Percentiles rank a stretch among this genome's conserved stretches.
Conservation (phyloP, 2,329 filamentous ascomycete species). For the Dactylonectria estremocensis region DNA sequence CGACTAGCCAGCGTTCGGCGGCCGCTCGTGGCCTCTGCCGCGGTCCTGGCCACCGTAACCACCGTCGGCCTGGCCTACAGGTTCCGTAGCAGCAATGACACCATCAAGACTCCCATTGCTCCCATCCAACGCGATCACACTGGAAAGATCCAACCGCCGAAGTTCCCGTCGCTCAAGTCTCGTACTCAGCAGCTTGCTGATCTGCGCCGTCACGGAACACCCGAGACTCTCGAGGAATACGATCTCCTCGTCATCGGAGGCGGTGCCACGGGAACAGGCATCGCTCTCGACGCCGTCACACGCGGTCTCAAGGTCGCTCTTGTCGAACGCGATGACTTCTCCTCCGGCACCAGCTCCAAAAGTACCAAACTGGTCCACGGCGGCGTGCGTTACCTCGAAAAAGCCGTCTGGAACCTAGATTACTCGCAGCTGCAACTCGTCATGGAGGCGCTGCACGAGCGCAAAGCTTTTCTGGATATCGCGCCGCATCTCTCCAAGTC, state of each 20-base stretch:
- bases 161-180: conserved; percentile 53
- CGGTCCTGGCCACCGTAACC: conserved; percentile 46
- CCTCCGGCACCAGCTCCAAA: conserved; percentile 86
- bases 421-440: conserved; percentile 87
- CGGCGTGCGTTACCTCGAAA: conserved; percentile 88
- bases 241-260: conserved; percentile 86
- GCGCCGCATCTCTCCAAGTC: conserved; percentile 86
- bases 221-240: conserved; percentile 70
- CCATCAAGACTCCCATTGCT: conserved; percentile 53
- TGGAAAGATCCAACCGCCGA: conserved; percentile 57
- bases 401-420: conserved; percentile 88
- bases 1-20: conserved; percentile 54
- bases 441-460: conserved; percentile 85
- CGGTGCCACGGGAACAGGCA: conserved; percentile 84
- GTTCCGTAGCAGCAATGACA: conserved; percentile 48
- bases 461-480: conserved; percentile 87
- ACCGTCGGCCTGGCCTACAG: conserved; percentile 52
- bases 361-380: conserved; percentile 91
- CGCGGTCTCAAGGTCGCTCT: conserved; percentile 85
- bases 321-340: conserved; percentile 88
- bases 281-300: conserved; percentile 85
- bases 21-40: conserved; percentile 53
- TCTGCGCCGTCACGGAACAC: conserved; percentile 52
- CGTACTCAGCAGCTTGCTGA: conserved; percentile 59
- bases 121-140: conserved; percentile 54